Evolutionary conservation across 2,329 filamentous ascomycete species (phyloP).

Genomic region (Thermothelomyces thermophilus): DNA sequence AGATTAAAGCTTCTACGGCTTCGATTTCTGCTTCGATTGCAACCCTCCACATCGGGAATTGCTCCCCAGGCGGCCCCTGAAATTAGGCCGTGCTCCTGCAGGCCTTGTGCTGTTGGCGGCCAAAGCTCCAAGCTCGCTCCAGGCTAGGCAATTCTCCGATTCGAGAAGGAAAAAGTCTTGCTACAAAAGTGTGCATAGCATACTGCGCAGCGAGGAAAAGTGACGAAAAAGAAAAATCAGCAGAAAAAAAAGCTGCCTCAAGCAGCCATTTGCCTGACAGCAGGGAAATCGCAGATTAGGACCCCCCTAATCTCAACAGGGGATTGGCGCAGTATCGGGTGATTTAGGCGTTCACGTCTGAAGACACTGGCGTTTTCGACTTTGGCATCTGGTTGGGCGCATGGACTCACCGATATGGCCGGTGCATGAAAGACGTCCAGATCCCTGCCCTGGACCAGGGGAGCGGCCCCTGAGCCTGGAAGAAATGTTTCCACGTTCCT

Average conservation of each 20-base stretch:
- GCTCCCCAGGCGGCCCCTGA: constrained; percentile 13
- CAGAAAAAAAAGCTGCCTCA: no score
- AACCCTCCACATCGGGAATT: constrained; percentile 11
- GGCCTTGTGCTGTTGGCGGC: constrained; percentile 2
- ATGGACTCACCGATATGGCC: constrained; percentile 17
- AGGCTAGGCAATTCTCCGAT: no score
- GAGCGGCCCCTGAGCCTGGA: constrained; percentile 12
- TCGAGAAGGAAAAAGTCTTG: no score
- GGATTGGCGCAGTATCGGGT: constrained; percentile 12
- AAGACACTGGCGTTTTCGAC: not conserved
- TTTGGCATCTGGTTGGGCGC: constrained; percentile 8
- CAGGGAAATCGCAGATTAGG: not conserved
- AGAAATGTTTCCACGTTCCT: constrained; percentile 22
- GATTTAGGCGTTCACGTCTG: constrained; percentile 3
- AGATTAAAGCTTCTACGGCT: constrained; percentile 13
- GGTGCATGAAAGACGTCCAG: constrained; percentile 13
- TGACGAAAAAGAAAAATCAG: no score
- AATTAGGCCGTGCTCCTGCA: constrained; percentile 7
- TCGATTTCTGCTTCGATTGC: constrained; percentile 18
- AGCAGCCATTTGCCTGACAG: not conserved
- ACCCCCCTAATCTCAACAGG: constrained; percentile 6
- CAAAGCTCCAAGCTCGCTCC: constrained; percentile 8
- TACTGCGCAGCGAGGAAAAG: no score
- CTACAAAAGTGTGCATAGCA: no score
- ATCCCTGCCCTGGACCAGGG: constrained; percentile 12